These are phyloP conservation scores for Lipomyces mesembrius DNA, from an alignment of 805 yeast genomes.

Conservation along the genomic window DNA sequence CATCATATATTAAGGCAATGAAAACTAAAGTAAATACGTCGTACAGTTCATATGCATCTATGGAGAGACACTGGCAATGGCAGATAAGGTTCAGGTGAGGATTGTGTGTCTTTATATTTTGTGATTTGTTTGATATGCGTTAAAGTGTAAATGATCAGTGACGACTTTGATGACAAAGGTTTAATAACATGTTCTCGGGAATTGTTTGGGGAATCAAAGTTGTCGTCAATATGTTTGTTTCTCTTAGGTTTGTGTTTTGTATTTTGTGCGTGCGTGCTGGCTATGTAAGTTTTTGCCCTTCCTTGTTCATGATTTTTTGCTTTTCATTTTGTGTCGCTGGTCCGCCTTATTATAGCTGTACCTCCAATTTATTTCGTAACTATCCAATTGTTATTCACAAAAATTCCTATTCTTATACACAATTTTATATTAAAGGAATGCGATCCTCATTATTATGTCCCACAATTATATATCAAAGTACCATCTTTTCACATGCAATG, in stretches of 20 bases:
- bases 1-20: not conserved
- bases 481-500: not conserved
- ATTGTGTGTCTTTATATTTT: not conserved
- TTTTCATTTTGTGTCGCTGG: conserved; percentile 6
- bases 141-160: not conserved
- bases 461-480: too few relatives aligned
- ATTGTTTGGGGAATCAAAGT: not conserved
- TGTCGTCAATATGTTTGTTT: not conserved
- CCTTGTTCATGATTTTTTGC: conserved; percentile 1
- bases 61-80: not conserved
- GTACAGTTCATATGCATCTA: not conserved
- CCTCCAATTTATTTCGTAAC: not conserved
- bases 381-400: not conserved
- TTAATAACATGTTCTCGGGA: not conserved
- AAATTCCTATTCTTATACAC: not conserved
- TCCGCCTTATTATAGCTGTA: not conserved
- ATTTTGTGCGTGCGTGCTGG: not conserved
- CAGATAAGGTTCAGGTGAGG: not conserved
- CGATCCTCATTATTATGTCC: not conserved
- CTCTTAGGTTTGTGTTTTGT: not conserved
- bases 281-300: not conserved
- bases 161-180: not conserved
- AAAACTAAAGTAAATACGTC: not conserved
- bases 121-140: not conserved
- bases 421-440: not conserved